Percentiles rank a stretch among this genome's conserved stretches.
Conservation (phyloP, 108 stramenopile genomes). For the Heterococcus sp. region DNA sequence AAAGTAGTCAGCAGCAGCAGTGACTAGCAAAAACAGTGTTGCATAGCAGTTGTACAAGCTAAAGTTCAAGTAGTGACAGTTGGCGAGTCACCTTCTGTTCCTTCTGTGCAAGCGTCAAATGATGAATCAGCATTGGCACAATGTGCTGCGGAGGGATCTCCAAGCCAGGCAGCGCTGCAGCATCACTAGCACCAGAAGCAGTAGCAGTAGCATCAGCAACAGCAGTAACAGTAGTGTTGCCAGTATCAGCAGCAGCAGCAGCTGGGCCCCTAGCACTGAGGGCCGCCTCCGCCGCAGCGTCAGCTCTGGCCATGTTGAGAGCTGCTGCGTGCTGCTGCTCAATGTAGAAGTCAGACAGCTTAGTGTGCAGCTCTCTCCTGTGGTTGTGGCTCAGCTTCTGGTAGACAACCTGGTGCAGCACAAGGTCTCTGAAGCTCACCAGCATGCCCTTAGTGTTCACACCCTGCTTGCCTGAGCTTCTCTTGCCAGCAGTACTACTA, state of each 20-base stretch:
- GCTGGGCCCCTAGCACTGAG: too few species aligned
- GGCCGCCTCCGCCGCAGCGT: background rate
- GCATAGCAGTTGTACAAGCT: too few species aligned
- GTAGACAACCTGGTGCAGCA: slow-evolving; percentile 6
- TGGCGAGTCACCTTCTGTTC: background rate
- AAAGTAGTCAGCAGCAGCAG: too few species aligned
- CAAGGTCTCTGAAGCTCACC: slow-evolving; percentile 6
- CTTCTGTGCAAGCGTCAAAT: background rate
- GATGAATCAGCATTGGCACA: background rate
- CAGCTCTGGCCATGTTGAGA: background rate
- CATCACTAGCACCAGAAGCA: background rate
- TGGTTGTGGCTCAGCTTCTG: background rate
- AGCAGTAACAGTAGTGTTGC: too few species aligned
- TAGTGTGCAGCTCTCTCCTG: background rate
- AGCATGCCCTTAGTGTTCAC: too few species aligned
- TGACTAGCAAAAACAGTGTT: too few species aligned
- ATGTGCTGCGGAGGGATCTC: background rate
- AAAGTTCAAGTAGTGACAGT: too few species aligned
- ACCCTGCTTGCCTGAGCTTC: too few species aligned
- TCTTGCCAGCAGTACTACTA: too few species aligned
- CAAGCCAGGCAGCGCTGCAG: background rate
- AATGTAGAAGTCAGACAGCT: background rate
- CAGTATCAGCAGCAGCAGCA: too few species aligned
- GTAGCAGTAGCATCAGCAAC: background rate
- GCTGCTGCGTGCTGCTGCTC: background rate